Evolutionary conservation across 345 rosid species (phyloP).

Genomic region (Euphorbia tirucalli): DNA sequence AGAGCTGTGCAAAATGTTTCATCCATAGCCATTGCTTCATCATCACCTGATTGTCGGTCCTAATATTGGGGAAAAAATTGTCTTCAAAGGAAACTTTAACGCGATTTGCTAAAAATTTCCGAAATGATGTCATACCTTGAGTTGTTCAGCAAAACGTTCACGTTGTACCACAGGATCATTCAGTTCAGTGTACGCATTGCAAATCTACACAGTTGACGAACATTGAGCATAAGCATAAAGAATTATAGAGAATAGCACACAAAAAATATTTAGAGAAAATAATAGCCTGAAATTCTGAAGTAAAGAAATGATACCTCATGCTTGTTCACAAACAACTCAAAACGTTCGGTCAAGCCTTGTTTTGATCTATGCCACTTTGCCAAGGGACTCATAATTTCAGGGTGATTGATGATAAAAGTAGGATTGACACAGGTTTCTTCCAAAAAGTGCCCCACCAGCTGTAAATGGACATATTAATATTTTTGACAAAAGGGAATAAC

Average conservation of each 20-base stretch:
- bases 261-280: background rate
- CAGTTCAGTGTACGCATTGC: conserved; percentile 96
- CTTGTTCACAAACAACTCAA: conserved; percentile 86
- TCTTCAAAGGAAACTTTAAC: background rate
- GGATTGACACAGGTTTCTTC: conserved; percentile 95
- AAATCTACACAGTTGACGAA: conserved; percentile 43
- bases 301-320: conserved; percentile 55
- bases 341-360: conserved; percentile 81
- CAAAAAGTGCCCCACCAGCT: conserved; percentile 95
- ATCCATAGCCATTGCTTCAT: conserved; percentile 96
- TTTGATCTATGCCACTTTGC: conserved; percentile 82
- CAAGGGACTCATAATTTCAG: conserved; percentile 87
- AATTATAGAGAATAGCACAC: too few relatives aligned
- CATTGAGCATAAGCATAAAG: conserved; percentile 2
- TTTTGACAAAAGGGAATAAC: background rate
- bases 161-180: conserved; percentile 98
- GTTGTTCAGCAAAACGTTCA: conserved; percentile 86
- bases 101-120: background rate
- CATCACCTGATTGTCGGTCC: conserved; percentile 95
- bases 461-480: conserved; percentile 18
- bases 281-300: background rate
- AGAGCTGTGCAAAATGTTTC: conserved; percentile 87
- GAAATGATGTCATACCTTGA: conserved; percentile 51
- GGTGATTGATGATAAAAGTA: conserved; percentile 86
- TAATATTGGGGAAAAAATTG: conserved; percentile 17